phyloP scores from a whole-genome alignment of 2,329 filamentous ascomycete species.

The Coniella lustricola region DNA sequence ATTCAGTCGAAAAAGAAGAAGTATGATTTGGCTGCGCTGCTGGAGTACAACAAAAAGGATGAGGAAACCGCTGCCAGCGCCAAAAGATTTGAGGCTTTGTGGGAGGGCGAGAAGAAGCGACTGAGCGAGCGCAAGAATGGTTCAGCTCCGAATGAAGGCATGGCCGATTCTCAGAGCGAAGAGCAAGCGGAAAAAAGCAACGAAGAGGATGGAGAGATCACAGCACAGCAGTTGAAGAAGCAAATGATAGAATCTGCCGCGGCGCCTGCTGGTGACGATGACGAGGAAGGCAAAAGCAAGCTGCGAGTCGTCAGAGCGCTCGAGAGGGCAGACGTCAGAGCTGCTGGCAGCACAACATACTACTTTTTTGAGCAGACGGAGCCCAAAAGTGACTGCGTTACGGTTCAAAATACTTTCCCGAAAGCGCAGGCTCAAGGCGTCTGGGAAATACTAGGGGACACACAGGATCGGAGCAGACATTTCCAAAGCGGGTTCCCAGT shows the following conservation, averaged over 20 bases:
- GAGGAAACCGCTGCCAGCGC: constrained; percentile 52
- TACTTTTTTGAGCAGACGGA: constrained; percentile 43
- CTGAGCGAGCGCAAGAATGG: constrained; percentile 2
- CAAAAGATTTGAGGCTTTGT: constrained; percentile 32
- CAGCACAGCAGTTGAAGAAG: constrained; percentile 17
- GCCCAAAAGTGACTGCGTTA: constrained; percentile 17
- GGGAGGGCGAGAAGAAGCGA: constrained; percentile 20
- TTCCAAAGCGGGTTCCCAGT: constrained; percentile 57
- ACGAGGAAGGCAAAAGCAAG: constrained; percentile 35
- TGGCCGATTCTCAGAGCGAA: not conserved
- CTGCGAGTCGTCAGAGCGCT: constrained; percentile 37
- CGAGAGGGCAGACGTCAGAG: constrained; percentile 37
- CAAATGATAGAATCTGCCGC: constrained; percentile 25
- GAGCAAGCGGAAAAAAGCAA: constrained; percentile 6
- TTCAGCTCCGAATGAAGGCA: not conserved
- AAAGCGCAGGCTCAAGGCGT: constrained; percentile 29
- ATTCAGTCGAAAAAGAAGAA: constrained; percentile 47
- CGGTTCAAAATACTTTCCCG: constrained; percentile 29
- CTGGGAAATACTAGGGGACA: constrained; percentile 44
- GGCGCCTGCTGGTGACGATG: constrained; percentile 22
- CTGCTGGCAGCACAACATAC: constrained; percentile 30
- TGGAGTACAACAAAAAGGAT: constrained; percentile 52
- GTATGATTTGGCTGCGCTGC: constrained; percentile 56
- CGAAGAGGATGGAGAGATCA: constrained; percentile 3
- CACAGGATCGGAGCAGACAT: constrained; percentile 46